Conservation (phyloP, 2,329 filamentous ascomycete species). For the Helotiales sp. region DNA sequence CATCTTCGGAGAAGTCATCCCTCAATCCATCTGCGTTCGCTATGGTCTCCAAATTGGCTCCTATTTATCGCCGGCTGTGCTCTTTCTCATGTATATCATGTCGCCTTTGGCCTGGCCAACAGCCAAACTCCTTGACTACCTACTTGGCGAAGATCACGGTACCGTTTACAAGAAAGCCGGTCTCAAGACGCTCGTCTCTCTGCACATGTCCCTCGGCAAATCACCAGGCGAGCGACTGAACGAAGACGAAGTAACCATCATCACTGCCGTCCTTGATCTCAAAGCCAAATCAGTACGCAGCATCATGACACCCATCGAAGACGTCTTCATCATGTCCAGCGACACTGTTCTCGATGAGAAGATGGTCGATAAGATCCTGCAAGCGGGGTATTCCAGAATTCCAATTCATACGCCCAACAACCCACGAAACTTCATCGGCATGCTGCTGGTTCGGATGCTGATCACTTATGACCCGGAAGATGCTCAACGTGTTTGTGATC, state of each 20-base stretch:
- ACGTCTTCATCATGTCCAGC: constrained; percentile 94
- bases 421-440: constrained; percentile 87
- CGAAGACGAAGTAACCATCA: constrained; percentile 98
- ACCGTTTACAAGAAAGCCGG: constrained; percentile 98
- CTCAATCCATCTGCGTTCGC: constrained; percentile 94
- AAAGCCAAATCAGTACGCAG: constrained; percentile 94
- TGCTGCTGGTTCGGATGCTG: constrained; percentile 97
- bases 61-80: constrained; percentile 87
- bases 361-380: constrained; percentile 93
- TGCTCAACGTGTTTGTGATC: constrained; percentile 82
- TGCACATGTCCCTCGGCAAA: constrained; percentile 90
- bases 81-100: constrained; percentile 89
- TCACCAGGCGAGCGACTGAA: constrained; percentile 85
- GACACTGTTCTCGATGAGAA: constrained; percentile 91
- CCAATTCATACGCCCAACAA: constrained; percentile 90
- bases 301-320: constrained; percentile 98
- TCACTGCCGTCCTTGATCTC: constrained; percentile 92
- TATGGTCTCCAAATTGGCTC: constrained; percentile 95
- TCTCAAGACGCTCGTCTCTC: constrained; percentile 91
- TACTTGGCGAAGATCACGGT: constrained; percentile 93
- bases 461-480: constrained; percentile 99
- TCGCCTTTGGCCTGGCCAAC: constrained; percentile 91
- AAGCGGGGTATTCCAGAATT: constrained; percentile 93
- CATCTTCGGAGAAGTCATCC: constrained; percentile 96
- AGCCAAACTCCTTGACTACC: constrained; percentile 90